These are phyloP conservation scores for Fonsecaea monophora DNA, from an alignment of 2,329 filamentous ascomycete species.

Conservation along the genomic window DNA sequence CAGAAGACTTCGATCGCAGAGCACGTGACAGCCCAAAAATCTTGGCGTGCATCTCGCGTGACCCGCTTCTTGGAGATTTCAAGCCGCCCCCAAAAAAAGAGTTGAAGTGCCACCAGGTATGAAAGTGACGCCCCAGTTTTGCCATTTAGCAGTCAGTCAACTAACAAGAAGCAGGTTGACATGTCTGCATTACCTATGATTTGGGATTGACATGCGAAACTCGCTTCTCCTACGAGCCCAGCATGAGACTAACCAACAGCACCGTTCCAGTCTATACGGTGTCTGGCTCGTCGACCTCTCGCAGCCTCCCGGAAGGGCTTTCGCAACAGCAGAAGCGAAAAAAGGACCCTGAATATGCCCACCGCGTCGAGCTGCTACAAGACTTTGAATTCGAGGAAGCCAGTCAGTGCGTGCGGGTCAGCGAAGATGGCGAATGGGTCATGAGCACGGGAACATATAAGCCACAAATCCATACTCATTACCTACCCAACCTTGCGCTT, in stretches of 20 bases:
- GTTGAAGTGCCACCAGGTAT: slow-evolving; percentile 21
- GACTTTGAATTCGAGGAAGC: slow-evolving; percentile 99
- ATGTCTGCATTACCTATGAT: not conserved
- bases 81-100: slow-evolving; percentile 7
- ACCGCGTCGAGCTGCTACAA: slow-evolving; percentile 90
- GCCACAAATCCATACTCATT: slow-evolving; percentile 93
- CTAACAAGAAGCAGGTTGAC: slow-evolving; percentile 14
- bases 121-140: not conserved
- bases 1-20: not conserved
- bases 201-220: slow-evolving; percentile 1
- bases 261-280: slow-evolving; percentile 94
- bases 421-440: slow-evolving; percentile 95
- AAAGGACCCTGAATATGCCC: slow-evolving; percentile 89
- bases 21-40: slow-evolving; percentile 1
- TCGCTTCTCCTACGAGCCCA: slow-evolving; percentile 1
- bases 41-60: slow-evolving; percentile 7
- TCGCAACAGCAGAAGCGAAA: slow-evolving; percentile 89
- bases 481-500: slow-evolving; percentile 89
- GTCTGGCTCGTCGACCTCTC: slow-evolving; percentile 84
- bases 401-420: slow-evolving; percentile 85
- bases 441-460: slow-evolving; percentile 86
- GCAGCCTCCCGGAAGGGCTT: slow-evolving; percentile 94
- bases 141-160: not conserved
- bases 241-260: slow-evolving; percentile 65
- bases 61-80: not conserved